Conservation (phyloP, 768 basidiomycete species). For the Steccherinum ochraceum region DNA sequence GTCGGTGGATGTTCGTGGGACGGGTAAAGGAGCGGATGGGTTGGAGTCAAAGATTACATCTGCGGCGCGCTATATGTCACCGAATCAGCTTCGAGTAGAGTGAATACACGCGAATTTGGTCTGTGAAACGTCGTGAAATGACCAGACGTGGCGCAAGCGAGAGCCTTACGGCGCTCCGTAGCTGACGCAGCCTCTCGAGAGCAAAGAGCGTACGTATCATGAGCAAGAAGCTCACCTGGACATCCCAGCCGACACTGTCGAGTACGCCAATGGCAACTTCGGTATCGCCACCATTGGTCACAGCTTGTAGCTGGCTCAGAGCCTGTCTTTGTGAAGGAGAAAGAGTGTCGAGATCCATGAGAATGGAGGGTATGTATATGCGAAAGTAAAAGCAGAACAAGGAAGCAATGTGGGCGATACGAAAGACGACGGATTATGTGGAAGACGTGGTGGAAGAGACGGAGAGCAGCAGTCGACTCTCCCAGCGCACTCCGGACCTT, state of each 20-base stretch:
- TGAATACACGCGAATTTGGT: too few species aligned
- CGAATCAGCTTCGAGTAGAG: slow-evolving; percentile 3
- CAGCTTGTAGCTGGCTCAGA: slow-evolving; percentile 42
- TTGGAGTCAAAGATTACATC: slow-evolving; percentile 48
- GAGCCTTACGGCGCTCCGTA: too few species aligned
- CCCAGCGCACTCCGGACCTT: too few species aligned
- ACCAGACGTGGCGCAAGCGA: too few species aligned
- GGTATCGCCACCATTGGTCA: slow-evolving; percentile 55
- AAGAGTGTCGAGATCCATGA: slow-evolving; percentile 18
- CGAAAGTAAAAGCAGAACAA: background rate
- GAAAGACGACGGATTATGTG: too few species aligned
- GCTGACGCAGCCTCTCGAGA: too few species aligned
- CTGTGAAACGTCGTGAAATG: too few species aligned
- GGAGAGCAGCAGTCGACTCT: too few species aligned
- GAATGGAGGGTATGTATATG: background rate
- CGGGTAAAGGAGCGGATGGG: slow-evolving; percentile 14
- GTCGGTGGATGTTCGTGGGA: slow-evolving; percentile 9
- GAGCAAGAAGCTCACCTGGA: slow-evolving; percentile 40
- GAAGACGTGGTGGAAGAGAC: background rate
- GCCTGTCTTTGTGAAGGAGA: slow-evolving; percentile 20
- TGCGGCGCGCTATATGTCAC: slow-evolving; percentile 42
- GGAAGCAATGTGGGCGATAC: background rate
- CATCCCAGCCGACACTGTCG: slow-evolving; percentile 62
- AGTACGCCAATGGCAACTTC: slow-evolving; percentile 58
- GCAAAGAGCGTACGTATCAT: too few species aligned